Conservation (phyloP, 257 asterid species). For the Linderniella brevidens region DNA sequence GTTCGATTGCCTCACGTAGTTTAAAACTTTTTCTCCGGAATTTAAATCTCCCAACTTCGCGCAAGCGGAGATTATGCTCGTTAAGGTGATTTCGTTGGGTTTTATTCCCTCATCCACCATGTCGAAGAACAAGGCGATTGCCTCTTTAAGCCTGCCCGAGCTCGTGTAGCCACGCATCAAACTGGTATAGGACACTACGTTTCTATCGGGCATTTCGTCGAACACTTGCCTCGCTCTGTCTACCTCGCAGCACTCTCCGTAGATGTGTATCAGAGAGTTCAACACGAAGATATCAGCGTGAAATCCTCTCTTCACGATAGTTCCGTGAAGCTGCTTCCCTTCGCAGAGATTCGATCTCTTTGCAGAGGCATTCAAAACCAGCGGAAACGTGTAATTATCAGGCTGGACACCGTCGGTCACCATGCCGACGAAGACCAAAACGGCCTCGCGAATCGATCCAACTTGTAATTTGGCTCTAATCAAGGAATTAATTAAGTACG, state of each 20-base stretch:
- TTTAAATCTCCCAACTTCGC: slow-evolving; percentile 27
- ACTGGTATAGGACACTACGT: slow-evolving; percentile 47
- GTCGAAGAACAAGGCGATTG: slow-evolving; percentile 31
- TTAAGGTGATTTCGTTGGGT: slow-evolving; percentile 30
- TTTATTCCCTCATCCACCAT: slow-evolving; percentile 26
- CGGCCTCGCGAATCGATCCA: slow-evolving; percentile 16
- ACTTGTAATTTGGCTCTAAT: slow-evolving; percentile 24
- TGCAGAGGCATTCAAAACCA: slow-evolving; percentile 36
- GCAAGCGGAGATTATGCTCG: slow-evolving; percentile 29
- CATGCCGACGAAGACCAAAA: slow-evolving; percentile 24
- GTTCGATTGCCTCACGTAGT: slow-evolving; percentile 13
- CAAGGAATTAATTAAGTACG: slow-evolving; percentile 27
- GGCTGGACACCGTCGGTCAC: slow-evolving; percentile 19
- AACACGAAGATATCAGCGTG: slow-evolving; percentile 19
- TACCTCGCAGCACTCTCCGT: slow-evolving; percentile 36
- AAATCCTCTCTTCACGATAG: slow-evolving; percentile 26
- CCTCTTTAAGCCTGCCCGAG: slow-evolving; percentile 20
- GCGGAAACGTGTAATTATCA: slow-evolving; percentile 39
- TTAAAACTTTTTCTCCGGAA: slow-evolving; percentile 25
- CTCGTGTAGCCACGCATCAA: slow-evolving; percentile 36
- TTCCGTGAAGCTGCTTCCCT: slow-evolving; percentile 27
- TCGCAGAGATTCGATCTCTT: slow-evolving; percentile 19
- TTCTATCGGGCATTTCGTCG: slow-evolving; percentile 33
- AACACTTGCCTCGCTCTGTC: slow-evolving; percentile 33
- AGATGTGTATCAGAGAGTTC: slow-evolving; percentile 26